A percentile compares a stretch with the other conserved stretches of the same genome.
Evolutionary conservation across 257 asterid genomes (phyloP).

Genomic region (Solanum chaucha): DNA sequence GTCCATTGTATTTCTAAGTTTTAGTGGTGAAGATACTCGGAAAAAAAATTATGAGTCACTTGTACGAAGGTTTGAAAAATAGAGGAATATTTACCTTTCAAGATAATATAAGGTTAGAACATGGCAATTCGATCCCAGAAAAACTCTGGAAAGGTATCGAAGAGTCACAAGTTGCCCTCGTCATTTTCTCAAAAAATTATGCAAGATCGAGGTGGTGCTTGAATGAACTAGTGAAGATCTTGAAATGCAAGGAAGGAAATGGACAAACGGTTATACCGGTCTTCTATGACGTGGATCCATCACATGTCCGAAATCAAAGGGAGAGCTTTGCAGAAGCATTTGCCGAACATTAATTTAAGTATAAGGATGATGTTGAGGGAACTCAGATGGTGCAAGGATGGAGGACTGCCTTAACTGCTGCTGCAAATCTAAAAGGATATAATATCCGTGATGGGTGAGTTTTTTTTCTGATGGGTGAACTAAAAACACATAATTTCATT

Average conservation of each 20-base stretch:
- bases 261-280: background rate
- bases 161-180: background rate
- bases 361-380: background rate
- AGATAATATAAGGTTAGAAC: background rate
- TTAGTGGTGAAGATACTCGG: too few relatives aligned
- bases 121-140: background rate
- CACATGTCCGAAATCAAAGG: background rate
- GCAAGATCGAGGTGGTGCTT: background rate
- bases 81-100: background rate
- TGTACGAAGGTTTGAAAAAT: background rate
- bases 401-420: background rate
- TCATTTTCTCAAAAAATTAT: background rate
- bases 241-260: background rate
- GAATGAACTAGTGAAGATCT: background rate
- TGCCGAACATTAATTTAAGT: background rate
- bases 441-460: background rate
- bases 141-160: background rate
- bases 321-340: background rate
- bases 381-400: background rate
- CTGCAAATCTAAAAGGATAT: background rate
- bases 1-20: background rate
- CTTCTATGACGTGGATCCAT: background rate
- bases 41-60: background rate
- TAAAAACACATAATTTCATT: too few relatives aligned
- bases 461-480: too few relatives aligned